Conservation (phyloP, 1,284 basidiomycete genomes). For the Afroboletus lepidellus region DNA sequence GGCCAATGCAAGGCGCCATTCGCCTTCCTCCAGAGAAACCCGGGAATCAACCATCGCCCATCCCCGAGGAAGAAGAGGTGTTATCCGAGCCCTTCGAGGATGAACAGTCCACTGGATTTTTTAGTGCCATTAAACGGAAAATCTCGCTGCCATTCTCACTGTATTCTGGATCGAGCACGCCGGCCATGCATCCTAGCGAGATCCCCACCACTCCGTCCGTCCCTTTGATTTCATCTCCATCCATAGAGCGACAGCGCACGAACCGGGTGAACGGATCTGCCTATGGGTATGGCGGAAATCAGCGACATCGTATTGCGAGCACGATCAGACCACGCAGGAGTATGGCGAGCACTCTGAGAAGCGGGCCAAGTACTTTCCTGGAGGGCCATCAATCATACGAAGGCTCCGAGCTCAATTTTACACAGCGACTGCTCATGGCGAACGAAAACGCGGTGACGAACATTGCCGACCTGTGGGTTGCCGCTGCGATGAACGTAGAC, state of each 20-base stretch:
- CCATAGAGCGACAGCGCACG: slow-evolving; percentile 43
- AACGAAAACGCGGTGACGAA: slow-evolving; percentile 89
- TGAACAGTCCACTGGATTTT: slow-evolving; percentile 40
- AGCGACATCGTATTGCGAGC: slow-evolving; percentile 48
- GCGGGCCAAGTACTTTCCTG: slow-evolving; percentile 46
- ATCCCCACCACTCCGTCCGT: slow-evolving; percentile 41
- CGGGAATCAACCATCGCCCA: slow-evolving; percentile 41
- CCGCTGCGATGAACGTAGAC: slow-evolving; percentile 87
- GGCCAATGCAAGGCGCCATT: slow-evolving; percentile 82
- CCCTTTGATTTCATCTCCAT: slow-evolving; percentile 47
- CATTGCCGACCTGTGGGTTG: slow-evolving; percentile 91
- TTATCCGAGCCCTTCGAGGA: slow-evolving; percentile 48
- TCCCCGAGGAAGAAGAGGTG: slow-evolving; percentile 57
- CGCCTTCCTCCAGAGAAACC: slow-evolving; percentile 75
- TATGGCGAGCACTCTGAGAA: slow-evolving; percentile 45
- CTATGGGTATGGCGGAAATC: slow-evolving; percentile 66
- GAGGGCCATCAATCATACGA: slow-evolving; percentile 41
- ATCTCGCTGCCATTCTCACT: slow-evolving; percentile 57
- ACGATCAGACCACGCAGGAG: slow-evolving; percentile 37
- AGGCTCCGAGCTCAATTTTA: slow-evolving; percentile 70
- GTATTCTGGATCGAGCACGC: slow-evolving; percentile 42
- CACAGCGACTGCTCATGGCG: slow-evolving; percentile 87
- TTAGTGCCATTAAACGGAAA: slow-evolving; percentile 40
- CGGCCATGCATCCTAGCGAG: slow-evolving; percentile 40
- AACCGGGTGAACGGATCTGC: slow-evolving; percentile 71